These are phyloP conservation scores for Fomitopsis schrenkii DNA, from an alignment of 1,284 basidiomycete species.

Conservation along the genomic window DNA sequence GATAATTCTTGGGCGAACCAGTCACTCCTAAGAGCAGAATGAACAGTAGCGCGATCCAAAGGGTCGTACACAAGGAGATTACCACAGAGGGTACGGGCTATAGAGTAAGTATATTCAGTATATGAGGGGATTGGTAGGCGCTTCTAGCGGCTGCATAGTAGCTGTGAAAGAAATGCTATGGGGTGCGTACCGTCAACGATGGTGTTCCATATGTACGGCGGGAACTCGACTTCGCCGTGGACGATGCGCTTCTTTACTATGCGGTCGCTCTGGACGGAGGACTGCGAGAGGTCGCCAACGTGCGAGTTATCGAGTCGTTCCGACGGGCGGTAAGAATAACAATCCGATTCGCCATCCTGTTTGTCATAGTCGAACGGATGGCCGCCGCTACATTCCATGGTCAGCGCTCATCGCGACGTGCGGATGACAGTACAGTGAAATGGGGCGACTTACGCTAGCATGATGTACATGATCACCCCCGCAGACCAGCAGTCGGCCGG, in stretches of 20 bases:
- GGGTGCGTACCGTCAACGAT: conserved; percentile 52
- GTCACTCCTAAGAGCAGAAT: conserved; percentile 48
- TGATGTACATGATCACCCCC: conserved; percentile 75
- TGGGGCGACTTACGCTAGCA: conserved; percentile 61
- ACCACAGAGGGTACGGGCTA: conserved; percentile 54
- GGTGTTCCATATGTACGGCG: conserved; percentile 45
- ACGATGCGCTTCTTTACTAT: conserved; percentile 67
- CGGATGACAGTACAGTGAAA: not conserved
- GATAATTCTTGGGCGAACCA: conserved; percentile 64
- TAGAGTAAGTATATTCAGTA: not conserved
- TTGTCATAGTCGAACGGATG: conserved; percentile 65
- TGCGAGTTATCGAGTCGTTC: conserved; percentile 27
- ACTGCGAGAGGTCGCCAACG: conserved; percentile 40
- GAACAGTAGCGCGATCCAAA: conserved; percentile 53
- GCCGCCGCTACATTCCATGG: conserved; percentile 43
- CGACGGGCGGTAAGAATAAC: conserved; percentile 31
- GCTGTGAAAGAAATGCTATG: conserved; percentile 1
- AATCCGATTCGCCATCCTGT: conserved; percentile 20
- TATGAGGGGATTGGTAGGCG: not conserved
- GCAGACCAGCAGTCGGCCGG: conserved; percentile 83
- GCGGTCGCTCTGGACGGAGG: conserved; percentile 47
- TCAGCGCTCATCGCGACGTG: not conserved
- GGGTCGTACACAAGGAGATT: conserved; percentile 56
- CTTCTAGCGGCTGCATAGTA: not conserved
- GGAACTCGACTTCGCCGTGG: conserved; percentile 54